Evolutionary conservation across 2,329 filamentous ascomycete species (phyloP), one percentile per base, ranked within the genome.

Genomic region (Neofusicoccum laricinum): DNA sequence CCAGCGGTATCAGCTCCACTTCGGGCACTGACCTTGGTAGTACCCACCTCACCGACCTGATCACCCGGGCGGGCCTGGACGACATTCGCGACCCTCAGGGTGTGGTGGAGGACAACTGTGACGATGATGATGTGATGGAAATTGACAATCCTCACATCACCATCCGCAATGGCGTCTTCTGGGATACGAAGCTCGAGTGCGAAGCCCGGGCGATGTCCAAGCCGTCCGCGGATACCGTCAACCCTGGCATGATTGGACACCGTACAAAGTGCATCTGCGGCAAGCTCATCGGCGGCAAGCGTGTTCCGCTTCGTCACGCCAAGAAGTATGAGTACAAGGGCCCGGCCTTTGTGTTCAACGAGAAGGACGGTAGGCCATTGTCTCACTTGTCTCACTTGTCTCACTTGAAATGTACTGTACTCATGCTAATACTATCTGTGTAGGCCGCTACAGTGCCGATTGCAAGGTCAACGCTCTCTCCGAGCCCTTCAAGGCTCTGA

Each of bases 181-280:
- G 46, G 58, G 58, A 50, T 14, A 14, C 14, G 6, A 36, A 59
- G 30, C 55, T 59, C 25, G n/a, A 59, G 40, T 59, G 40, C 4
- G 40, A 45, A 25, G 55, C 55, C n/a, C 55, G 55, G 3, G 41
- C 55, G n/a, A 59, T 59, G 1, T 59, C 55, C 2, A 32, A 34
- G 11, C 25, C 25, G 17, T 34, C n/a, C 12, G 4, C 6, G 15
- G 17, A 46, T 2, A 59, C 45, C 7, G 17, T 41, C 45, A 17
- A 50, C 45, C 32, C 58, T 10, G 45, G 45, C 30, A 6, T 12
- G 7, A 15, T 36, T 3, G 30, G n/a, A 2, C n/a, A 14, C 8
- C 12, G 4, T 7, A 17, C 58, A 4, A 61, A 50, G 45, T 61
- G 58, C 15, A 41, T 61, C 45, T 61, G 58, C 45, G 58, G 58